Base-by-base conservation (phyloP, 768 basidiomycete species). In the Leccinum disarticulatum region DNA sequence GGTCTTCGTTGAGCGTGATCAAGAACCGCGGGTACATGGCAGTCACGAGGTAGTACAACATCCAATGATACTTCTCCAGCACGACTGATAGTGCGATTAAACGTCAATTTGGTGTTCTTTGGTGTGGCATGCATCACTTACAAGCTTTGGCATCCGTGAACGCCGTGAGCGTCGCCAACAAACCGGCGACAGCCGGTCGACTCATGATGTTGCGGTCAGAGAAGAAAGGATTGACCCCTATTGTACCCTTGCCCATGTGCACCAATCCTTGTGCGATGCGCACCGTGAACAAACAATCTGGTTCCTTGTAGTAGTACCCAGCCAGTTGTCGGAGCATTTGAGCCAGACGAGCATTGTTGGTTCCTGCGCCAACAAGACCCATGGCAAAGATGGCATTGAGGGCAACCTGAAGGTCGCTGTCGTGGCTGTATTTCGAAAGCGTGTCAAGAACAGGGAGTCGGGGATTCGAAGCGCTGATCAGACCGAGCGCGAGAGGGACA, bases 231-330 rank as follows among this genome's bases (percentile, higher is more conserved):
- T 96, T 98, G 66, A 99, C 79, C 11, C 92, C 91, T 70, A 99
- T 92, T 14, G 95, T 98, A 36, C 97, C 97, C 77, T 99, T 99
- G 73, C 97, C 97, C 95, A 98, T 95, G 74, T 98, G 94, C n/a
- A 98, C 90, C 66, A 98, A 76, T 19, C 97, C 97, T 75, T 98
- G 91, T 3, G 96, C 93, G 59, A 99, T 86, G 56, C 97, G 87
- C 19, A 98, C 95, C 81, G 93, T 91, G 74, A 99, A 98, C 67
- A 98, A 75, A 71, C 93, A 96, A 69, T 99, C 95, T 1, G 95
- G 87, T 74, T 99, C 97, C 73, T 98, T 98, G 77, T 91, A 83
- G 76, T 99, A 99, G 78, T 98, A 99, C n/a, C 92, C 92, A 11
- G 96, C 95, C 4, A 99, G 82, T 70, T 95, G 94, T 46, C 97